Conservation (phyloP, 176 grass and related monocot species). For the Calamus simplicifolius region DNA sequence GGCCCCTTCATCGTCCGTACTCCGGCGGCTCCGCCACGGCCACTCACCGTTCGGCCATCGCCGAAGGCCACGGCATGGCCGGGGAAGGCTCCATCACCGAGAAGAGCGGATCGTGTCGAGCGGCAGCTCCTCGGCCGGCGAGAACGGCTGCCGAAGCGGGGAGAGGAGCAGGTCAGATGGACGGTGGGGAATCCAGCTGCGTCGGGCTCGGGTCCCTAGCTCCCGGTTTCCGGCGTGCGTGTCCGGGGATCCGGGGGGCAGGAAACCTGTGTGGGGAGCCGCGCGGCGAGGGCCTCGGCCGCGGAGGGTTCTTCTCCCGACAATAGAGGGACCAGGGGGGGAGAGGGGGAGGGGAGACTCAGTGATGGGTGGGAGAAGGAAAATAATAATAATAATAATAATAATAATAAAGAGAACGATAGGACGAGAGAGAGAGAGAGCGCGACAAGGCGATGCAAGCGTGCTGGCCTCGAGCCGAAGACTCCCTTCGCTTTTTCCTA, state of each 20-base stretch:
- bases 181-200: too few relatives aligned
- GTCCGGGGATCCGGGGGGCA: not conserved
- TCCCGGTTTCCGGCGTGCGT: too few relatives aligned
- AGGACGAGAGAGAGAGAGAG: not conserved
- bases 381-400: conserved; percentile 13
- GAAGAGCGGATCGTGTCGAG: too few relatives aligned
- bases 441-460: not conserved
- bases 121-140: too few relatives aligned
- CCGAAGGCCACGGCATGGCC: too few relatives aligned
- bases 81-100: too few relatives aligned
- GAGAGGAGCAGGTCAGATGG: too few relatives aligned
- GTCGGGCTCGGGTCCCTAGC: too few relatives aligned
- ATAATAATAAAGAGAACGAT: too few relatives aligned
- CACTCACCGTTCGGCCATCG: too few relatives aligned
- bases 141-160: not conserved
- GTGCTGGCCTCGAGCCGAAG: conserved; percentile 17
- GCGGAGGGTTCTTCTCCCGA: conserved; percentile 9
- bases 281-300: conserved; percentile 4
- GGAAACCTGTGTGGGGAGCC: not conserved
- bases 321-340: conserved; percentile 29
- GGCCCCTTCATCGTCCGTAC: not conserved
- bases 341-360: conserved; percentile 1
- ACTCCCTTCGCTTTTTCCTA: conserved; percentile 9
- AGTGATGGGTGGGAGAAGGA: conserved; percentile 1
- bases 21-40: not conserved